Evolutionary conservation across 2,329 filamentous ascomycete species (phyloP), one percentile per base, ranked within the genome.

Genomic region (Fusarium mexicanum): DNA sequence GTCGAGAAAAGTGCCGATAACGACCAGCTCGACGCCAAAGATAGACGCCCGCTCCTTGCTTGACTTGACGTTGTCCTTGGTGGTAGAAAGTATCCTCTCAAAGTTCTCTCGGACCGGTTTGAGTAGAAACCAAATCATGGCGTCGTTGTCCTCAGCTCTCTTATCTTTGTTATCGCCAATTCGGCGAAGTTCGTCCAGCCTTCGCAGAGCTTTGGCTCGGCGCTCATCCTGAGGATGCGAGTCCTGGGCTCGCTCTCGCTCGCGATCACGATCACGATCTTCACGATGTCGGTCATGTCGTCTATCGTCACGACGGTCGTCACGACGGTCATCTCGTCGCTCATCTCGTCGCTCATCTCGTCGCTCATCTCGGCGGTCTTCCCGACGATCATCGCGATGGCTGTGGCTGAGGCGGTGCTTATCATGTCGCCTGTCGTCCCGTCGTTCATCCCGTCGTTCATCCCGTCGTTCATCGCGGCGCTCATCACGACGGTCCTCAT

Each of bases 1-100:
- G 57, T 88, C 87, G 70, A 92, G 88, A 76, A 91, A 91, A 64
- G 88, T 87, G 61, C 91, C 91, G 79, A 92, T 90, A 9, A 86
- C 86, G 47, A 91, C 84, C 43, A 92, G 82, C 77, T 91, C 88
- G 35, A 85, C 83, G 75, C 91, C 91, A 78, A 92, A 88, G 48
- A 91, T 87, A 76, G 85, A 87, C 29, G 91, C 87, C 50, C 91
- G 87, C 60, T 89, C 87, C 73, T 91, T 90, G 76, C 89, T 88
- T 35, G 88, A 89, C 62, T 89, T 90, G 70, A 91, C 88, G 57
- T 87, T 87, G 74, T 90, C 90, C 73, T 88, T 89, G 6, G 89
- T 92, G 8, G 90, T 91, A 59, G 86, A 87, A 61, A 88, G 84
- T 61, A 92, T 88, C 35, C 84, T 86, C 72, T 88, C 86, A 58